These are phyloP conservation scores for Rehmannia glutinosa DNA, from an alignment of 257 asterid species.

Conservation along the genomic window DNA sequence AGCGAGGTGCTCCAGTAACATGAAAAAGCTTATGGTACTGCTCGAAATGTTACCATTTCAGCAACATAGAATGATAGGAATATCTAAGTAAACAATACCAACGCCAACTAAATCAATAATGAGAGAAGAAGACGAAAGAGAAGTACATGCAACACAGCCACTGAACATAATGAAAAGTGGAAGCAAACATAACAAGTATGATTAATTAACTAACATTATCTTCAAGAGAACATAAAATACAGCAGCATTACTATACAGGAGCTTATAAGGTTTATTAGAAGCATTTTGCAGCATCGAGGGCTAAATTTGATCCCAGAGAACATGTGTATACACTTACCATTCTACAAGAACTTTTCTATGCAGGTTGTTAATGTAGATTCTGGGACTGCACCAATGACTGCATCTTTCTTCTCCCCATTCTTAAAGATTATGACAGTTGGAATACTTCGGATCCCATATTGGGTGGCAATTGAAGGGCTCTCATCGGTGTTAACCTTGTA, in stretches of 20 bases:
- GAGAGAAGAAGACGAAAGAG: not conserved
- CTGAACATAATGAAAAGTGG: too few species aligned
- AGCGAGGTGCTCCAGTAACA: too few species aligned
- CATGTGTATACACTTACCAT: conserved; percentile 23
- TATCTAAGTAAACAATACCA: not conserved
- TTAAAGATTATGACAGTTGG: conserved; percentile 87
- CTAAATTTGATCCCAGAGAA: conserved; percentile 17
- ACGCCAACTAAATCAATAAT: not conserved
- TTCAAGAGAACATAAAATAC: conserved; percentile 16
- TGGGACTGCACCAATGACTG: conserved; percentile 90
- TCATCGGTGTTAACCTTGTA: conserved; percentile 91
- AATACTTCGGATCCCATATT: conserved; percentile 88
- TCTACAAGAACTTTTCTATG: conserved; percentile 80
- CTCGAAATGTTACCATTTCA: too few species aligned
- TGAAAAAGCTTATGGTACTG: too few species aligned
- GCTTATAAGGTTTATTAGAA: conserved; percentile 31
- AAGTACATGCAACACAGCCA: not conserved
- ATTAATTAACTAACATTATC: conserved; percentile 24
- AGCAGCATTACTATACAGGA: conserved; percentile 50
- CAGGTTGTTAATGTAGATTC: conserved; percentile 58
- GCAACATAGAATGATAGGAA: too few species aligned
- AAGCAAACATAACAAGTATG: conserved; percentile 7
- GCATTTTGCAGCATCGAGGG: conserved; percentile 18
- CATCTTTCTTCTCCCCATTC: conserved; percentile 86
- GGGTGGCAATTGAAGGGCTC: conserved; percentile 66